Conservation (phyloP, 768 basidiomycete genomes). For the Kwoniella sp. region DNA sequence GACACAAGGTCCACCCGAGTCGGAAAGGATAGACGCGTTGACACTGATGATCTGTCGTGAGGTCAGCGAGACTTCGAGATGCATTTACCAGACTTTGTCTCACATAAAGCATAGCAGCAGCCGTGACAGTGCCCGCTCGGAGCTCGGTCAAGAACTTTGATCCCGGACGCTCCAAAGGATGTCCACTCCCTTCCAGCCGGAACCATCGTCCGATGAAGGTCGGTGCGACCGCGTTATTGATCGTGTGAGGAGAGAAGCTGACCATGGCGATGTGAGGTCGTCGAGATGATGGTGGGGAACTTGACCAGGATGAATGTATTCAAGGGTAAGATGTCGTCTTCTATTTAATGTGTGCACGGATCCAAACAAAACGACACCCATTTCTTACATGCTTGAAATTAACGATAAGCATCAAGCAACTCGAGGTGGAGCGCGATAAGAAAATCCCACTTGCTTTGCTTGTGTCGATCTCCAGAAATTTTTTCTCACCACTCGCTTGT, state of each 20-base stretch:
- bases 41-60: conserved; percentile 57
- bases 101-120: conserved; percentile 85
- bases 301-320: too few species aligned
- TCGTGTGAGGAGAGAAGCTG: conserved; percentile 9
- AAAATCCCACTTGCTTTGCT: background rate
- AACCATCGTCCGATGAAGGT: conserved; percentile 67
- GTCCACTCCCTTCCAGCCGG: conserved; percentile 71
- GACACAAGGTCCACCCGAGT: conserved; percentile 78
- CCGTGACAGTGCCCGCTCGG: conserved; percentile 44
- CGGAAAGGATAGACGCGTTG: conserved; percentile 75
- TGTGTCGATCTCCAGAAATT: background rate
- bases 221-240: conserved; percentile 56
- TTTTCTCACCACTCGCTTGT: background rate
- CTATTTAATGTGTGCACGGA: background rate
- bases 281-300: background rate
- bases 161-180: conserved; percentile 65
- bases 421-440: background rate
- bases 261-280: background rate
- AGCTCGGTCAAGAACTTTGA: conserved; percentile 62
- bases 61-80: background rate
- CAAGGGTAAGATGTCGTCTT: background rate
- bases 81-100: conserved; percentile 37
- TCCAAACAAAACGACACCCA: background rate
- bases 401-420: background rate
- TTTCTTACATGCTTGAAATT: background rate